phyloP scores from a whole-genome alignment of 208 protist species.

The Leishmania aethiopica region DNA sequence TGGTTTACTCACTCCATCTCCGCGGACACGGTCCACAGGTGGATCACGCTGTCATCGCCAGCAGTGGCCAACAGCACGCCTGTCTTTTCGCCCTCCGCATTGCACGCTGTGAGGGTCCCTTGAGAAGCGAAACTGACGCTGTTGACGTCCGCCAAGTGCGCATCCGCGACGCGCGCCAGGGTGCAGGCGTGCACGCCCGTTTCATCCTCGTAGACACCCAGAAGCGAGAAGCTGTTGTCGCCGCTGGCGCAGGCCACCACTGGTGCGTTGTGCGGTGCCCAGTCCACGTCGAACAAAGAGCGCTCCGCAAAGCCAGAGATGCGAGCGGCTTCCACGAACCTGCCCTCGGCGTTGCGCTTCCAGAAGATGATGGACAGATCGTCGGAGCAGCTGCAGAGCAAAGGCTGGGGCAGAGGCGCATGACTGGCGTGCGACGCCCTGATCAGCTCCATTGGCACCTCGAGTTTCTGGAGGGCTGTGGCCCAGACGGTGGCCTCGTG shows the following conservation, averaged over 20 bases:
- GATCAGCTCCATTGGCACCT: slow-evolving; percentile 46
- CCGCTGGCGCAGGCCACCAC: slow-evolving; percentile 82
- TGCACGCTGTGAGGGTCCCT: slow-evolving; percentile 11
- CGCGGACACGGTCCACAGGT: slow-evolving; percentile 68
- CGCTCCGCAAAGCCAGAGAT: slow-evolving; percentile 61
- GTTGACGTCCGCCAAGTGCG: slow-evolving; percentile 85
- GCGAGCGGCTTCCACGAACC: slow-evolving; percentile 41
- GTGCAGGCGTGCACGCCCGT: slow-evolving; percentile 39
- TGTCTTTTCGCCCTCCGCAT: slow-evolving; percentile 11
- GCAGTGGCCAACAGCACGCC: slow-evolving; percentile 64
- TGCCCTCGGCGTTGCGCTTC: slow-evolving; percentile 40
- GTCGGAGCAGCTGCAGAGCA: slow-evolving; percentile 81
- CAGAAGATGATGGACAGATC: slow-evolving; percentile 76
- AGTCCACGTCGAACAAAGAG: slow-evolving; percentile 75
- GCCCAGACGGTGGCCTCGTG: slow-evolving; percentile 90
- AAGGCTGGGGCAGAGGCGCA: slow-evolving; percentile 35
- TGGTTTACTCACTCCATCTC: slow-evolving; percentile 4
- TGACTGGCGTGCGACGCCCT: slow-evolving; percentile 23
- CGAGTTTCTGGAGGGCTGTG: slow-evolving; percentile 65
- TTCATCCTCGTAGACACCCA: slow-evolving; percentile 52
- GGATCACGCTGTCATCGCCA: slow-evolving; percentile 74
- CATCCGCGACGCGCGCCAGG: slow-evolving; percentile 43
- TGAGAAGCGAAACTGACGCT: slow-evolving; percentile 59
- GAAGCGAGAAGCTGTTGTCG: slow-evolving; percentile 82
- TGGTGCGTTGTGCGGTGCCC: slow-evolving; percentile 48